phyloP scores from a whole-genome alignment of 306 rosid genomes.

The Begonia peltatifolia region DNA sequence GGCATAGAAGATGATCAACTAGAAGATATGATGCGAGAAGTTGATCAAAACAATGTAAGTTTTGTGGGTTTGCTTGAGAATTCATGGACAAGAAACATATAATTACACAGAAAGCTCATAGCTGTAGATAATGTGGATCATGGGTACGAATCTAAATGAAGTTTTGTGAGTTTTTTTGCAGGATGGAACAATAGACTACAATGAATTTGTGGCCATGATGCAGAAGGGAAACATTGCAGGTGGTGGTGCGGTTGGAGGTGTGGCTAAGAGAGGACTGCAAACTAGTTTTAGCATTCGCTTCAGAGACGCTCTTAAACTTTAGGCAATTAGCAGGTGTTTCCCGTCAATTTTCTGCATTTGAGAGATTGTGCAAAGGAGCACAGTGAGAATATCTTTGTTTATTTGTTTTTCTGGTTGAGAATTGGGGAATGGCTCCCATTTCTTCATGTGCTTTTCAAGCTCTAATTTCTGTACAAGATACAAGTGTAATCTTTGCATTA shows the following conservation, averaged over 20 bases:
- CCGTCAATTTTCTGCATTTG: conserved; percentile 7
- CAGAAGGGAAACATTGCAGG: conserved; percentile 54
- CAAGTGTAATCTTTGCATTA: too few relatives aligned
- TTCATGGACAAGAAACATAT: neutral
- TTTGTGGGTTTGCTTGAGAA: neutral
- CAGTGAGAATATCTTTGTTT: conserved; percentile 43
- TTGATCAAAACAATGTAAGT: conserved; percentile 88
- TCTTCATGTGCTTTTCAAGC: too few relatives aligned
- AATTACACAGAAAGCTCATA: too few relatives aligned
- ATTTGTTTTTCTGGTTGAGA: neutral
- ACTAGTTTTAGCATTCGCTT: conserved; percentile 54
- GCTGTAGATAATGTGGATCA: too few relatives aligned
- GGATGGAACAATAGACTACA: conserved; percentile 94
- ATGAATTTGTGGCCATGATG: conserved; percentile 98
- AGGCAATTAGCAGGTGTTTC: conserved; percentile 8
- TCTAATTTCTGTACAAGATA: too few relatives aligned
- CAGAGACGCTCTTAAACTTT: conserved; percentile 49
- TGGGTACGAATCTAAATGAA: too few relatives aligned
- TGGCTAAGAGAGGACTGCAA: conserved; percentile 59
- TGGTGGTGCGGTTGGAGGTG: conserved; percentile 1
- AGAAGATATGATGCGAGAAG: conserved; percentile 85
- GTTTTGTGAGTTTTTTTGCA: conserved; percentile 19
- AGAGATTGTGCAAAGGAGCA: neutral
- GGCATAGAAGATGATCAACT: conserved; percentile 67
- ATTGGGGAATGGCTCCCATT: neutral